Base-by-base conservation (phyloP, 805 yeast genomes). In the Nadsonia fulvescens region DNA sequence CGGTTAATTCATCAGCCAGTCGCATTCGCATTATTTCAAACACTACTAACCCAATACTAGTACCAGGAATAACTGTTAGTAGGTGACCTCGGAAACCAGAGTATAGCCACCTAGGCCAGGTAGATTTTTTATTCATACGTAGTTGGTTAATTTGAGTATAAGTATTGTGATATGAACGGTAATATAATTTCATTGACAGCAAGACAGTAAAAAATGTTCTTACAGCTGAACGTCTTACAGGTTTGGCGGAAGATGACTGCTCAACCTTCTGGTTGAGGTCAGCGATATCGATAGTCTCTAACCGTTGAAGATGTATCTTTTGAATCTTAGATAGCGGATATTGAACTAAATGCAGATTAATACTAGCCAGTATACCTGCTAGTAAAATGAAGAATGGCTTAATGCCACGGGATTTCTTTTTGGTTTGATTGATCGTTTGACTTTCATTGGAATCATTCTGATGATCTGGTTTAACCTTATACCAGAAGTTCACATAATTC, bases 321-420 rank as follows among this genome's bases (percentile, higher is more conserved):
- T 86, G 95, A 19, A 83, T 51, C 45, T 76, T 78, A 13, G 69
- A 56, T 17, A 86, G 55, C 0, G 96, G 96, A 37, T 73, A 81
- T 39, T 81, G 93, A 4, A 83, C 70, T 3, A 71, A 60, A 33
- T 83, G 69, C 12, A 83, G 53, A 0, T 79, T 57, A 11, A 71
- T 54, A 0, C 94, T 86, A 1, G 95, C 94, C 5, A 75, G 58
- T 6, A 89, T 79, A 11, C 96, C 96, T 1, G 92, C 94, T 5
- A 74, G 39, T 15, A 86, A 58, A 4, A 81, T 65, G 43, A 74
- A 77, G 1, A 72, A 46, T 2, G 83, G 71, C 37, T 65, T 68
- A 20, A 78, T 42, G n/a, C 68, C 54, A 32, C 59, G 63, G 27
- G 43, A 46, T 22, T 39, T 38, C 15, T 37, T 37, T 13, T 43